Percentiles rank a stretch among this genome's conserved stretches.
Evolutionary conservation across 495 filamentous ascomycete species (phyloP).

Genomic region (Penicillium flavigenum): DNA sequence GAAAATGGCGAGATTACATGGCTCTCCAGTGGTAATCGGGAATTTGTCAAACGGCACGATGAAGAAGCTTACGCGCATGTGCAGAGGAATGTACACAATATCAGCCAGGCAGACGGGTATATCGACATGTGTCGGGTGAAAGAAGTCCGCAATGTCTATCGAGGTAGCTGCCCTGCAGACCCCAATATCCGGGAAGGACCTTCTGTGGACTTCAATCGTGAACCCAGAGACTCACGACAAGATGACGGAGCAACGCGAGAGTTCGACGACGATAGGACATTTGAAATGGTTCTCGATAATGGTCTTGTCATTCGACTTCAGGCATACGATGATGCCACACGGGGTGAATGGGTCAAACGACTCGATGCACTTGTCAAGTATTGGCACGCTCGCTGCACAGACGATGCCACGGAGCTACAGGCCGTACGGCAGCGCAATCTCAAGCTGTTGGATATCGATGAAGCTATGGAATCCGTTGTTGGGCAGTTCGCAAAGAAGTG

Average conservation of each 20-base stretch:
- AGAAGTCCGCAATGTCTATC: constrained; percentile 55
- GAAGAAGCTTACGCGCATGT: constrained; percentile 62
- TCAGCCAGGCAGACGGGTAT: constrained; percentile 62
- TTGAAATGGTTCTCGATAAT: constrained; percentile 65
- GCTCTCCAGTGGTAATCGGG: constrained; percentile 49
- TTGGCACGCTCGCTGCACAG: constrained; percentile 59
- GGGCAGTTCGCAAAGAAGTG: constrained; percentile 71
- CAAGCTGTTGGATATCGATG: constrained; percentile 63
- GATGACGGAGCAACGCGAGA: constrained; percentile 55
- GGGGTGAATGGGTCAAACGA: constrained; percentile 64
- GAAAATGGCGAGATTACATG: constrained; percentile 57
- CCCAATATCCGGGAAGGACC: constrained; percentile 47
- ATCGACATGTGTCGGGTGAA: constrained; percentile 61
- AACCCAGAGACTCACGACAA: constrained; percentile 42
- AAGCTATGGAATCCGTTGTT: constrained; percentile 65
- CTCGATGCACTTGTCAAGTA: constrained; percentile 60
- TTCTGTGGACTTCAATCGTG: constrained; percentile 51
- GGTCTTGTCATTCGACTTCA: constrained; percentile 66
- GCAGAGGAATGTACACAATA: constrained; percentile 59
- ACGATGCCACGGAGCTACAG: constrained; percentile 58
- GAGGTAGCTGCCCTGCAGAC: constrained; percentile 52
- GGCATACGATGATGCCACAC: constrained; percentile 56
- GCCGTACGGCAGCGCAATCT: constrained; percentile 59
- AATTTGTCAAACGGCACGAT: constrained; percentile 50
- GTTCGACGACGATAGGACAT: constrained; percentile 58